Conservation (phyloP, 306 rosid species). For the Elaeagnus macrophylla region DNA sequence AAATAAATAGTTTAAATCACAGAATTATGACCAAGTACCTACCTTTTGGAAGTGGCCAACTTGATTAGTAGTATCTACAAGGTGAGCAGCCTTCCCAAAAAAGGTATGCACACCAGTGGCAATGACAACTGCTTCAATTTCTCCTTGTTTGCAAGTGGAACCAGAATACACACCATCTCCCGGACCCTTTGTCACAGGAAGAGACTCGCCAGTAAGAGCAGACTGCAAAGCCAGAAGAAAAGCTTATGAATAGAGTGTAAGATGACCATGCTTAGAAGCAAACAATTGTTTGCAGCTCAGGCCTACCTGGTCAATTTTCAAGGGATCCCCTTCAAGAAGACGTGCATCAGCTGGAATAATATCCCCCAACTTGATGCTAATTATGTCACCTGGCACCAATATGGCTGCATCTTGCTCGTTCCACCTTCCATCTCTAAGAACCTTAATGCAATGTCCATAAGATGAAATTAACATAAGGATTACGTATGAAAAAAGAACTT, state of each 20-base stretch:
- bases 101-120: conserved; percentile 98
- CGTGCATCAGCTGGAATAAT: conserved; percentile 91
- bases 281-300: background rate
- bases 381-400: conserved; percentile 84
- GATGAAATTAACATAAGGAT: conserved; percentile 14
- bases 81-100: conserved; percentile 98
- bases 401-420: conserved; percentile 70
- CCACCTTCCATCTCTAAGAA: conserved; percentile 99
- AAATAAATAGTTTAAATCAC: background rate
- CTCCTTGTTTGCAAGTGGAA: conserved; percentile 98
- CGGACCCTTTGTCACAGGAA: conserved; percentile 92
- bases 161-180: conserved; percentile 98
- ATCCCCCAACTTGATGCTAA: conserved; percentile 90
- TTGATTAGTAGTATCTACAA: conserved; percentile 90
- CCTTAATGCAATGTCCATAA: conserved; percentile 36
- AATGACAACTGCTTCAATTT: conserved; percentile 91
- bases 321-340: conserved; percentile 94
- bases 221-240: conserved; percentile 51
- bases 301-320: conserved; percentile 86
- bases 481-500: background rate
- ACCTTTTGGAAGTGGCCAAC: conserved; percentile 98
- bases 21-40: conserved; percentile 11
- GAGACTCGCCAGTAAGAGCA: conserved; percentile 93
- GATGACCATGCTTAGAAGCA: background rate
- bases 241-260: conserved; percentile 2